Evolutionary conservation across 306 rosid species (phyloP).

Genomic region (Oxytropis ochrocephala): DNA sequence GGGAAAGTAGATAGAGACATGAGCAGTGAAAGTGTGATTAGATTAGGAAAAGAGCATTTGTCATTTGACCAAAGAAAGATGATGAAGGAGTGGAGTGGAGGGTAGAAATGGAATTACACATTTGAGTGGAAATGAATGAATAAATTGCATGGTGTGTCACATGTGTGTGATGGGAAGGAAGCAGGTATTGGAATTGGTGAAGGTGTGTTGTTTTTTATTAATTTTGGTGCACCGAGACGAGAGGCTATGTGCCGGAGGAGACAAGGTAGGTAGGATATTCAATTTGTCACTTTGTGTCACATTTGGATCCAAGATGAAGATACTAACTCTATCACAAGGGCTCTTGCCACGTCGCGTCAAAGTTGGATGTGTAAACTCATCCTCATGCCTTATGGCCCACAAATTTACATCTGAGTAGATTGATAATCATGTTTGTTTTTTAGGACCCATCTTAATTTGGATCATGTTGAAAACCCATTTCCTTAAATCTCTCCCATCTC

Average conservation of each 20-base stretch:
- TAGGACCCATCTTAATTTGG: slow-evolving; percentile 2
- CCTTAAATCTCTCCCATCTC: neutral
- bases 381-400: slow-evolving; percentile 13
- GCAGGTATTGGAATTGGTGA: slow-evolving; percentile 35
- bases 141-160: neutral
- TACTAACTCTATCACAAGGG: neutral
- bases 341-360: neutral
- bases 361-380: neutral
- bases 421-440: neutral
- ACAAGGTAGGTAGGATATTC: slow-evolving; percentile 4
- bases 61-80: neutral
- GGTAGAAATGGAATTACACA: neutral
- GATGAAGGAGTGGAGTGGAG: no score
- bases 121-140: no score
- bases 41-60: neutral
- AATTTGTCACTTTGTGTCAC: slow-evolving; percentile 41
- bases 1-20: slow-evolving; percentile 28
- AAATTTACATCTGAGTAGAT: neutral
- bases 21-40: slow-evolving; percentile 33
- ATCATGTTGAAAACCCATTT: neutral
- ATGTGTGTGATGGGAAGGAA: neutral
- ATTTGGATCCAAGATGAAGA: slow-evolving; percentile 17
- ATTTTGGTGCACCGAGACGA: slow-evolving; percentile 28
- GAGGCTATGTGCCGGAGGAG: neutral
- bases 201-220: slow-evolving; percentile 8